Evolutionary conservation across 495 filamentous ascomycete genomes (phyloP), one percentile per base, ranked within the genome.

Genomic region (Daldinia vernicosa): DNA sequence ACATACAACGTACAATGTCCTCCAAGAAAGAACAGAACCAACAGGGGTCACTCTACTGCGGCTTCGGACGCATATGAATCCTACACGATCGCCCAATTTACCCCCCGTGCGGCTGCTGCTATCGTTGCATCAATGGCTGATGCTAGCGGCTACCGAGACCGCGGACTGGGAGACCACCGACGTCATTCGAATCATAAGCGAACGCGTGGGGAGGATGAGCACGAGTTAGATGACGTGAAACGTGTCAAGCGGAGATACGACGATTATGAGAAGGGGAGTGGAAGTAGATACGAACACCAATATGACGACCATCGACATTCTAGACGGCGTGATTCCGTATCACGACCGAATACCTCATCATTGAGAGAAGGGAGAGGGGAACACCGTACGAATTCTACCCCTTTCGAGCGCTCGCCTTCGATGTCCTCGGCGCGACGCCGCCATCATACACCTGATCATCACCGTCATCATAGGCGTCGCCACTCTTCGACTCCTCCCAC

Each of bases 111-210:
- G 60, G 14, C 39, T 52, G 14, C 39, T 52, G n/a, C 39, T 22
- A 50, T 70, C 63, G 63, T 71, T 71, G 63, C 69, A 71, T 62
- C n/a, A 47, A 70, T 70, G 68, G 50, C 47, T 32, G 56, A 66
- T 26, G 33, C 59, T 66, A 63, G 58, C 52, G 37, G 1, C 17
- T 72, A 56, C 69, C 69, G 60, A 32, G 63, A 50, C 69, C 59
- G 50, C 22, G 69, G 69, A 45, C 26, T 43, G 45, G 69, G 69
- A 17, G 64, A 54, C 26, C n/a, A 35, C n/a, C 40, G n/a, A 63
- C 59, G 55, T 60, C 53, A 67, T 67, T 63, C 64, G 60, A 55
- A 43, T n/a, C 60, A 64, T 55, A 63, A 63, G 33, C 69, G 69
- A 72, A 63, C 69, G 64, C 63, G 64, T 72, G 69, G 69, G 60